These are phyloP conservation scores for Erigeron philadelphicus DNA, from an alignment of 140 eudicot species.

Conservation along the genomic window DNA sequence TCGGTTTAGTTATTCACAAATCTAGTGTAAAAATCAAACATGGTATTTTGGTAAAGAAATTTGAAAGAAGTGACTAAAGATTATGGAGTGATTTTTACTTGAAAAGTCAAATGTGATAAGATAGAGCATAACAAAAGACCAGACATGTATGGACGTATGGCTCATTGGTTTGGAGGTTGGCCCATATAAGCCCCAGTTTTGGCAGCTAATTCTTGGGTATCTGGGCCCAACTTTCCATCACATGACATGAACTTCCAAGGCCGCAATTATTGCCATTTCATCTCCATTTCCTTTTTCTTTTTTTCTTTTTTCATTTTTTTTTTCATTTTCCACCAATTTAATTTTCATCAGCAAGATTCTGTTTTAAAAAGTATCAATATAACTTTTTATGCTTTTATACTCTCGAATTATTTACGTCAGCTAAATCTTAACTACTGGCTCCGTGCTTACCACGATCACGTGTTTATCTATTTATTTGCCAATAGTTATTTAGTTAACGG, in stretches of 20 bases:
- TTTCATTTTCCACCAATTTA: neutral
- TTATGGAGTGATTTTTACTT: neutral
- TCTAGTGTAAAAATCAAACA: too few species aligned
- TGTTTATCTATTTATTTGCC: too few species aligned
- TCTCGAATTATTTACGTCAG: too few species aligned
- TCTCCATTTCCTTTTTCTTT: too few species aligned
- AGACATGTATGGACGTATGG: neutral
- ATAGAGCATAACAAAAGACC: neutral
- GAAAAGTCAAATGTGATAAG: neutral
- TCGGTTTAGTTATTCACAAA: too few species aligned
- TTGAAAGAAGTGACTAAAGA: too few species aligned
- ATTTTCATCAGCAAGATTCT: too few species aligned
- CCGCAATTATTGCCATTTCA: neutral
- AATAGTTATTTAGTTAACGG: neutral
- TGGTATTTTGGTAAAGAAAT: too few species aligned
- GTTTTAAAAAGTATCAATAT: too few species aligned
- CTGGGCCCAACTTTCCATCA: neutral
- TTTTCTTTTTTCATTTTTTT: neutral
- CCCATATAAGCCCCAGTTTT: slow-evolving; percentile 1
- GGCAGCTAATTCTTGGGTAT: slow-evolving; percentile 11
- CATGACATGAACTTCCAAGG: neutral
- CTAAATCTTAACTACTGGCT: too few species aligned
- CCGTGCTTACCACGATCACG: too few species aligned
- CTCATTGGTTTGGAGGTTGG: neutral
- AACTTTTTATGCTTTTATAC: too few species aligned